Base-by-base conservation (phyloP, 371 early-diverging fungal species). In the Nosema muscidifuracis region DNA sequence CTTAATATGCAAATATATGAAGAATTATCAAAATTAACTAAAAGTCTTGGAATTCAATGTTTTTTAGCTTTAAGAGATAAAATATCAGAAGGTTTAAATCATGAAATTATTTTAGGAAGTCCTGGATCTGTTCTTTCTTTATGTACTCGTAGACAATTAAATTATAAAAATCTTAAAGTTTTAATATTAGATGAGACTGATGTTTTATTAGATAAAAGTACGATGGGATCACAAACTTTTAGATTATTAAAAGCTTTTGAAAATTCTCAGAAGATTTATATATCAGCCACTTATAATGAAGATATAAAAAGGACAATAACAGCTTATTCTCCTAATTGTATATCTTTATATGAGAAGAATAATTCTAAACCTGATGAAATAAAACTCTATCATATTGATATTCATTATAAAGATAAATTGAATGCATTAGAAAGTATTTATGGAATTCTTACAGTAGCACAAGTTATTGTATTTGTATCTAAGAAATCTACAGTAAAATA, bases 351-450 rank as follows among this genome's bases (percentile, higher is more conserved):
- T 61, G 87, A 89, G 73, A 85, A 87, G 31, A 89, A 91, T 65
- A 95, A 96, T 75, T 83, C 93, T 3, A 90, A 90, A 2, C 94
- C 96, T 18, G 91, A 91, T 26, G 89, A 87, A 0, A 96, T 97
- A 81, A 90, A 90, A 77, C 94, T 95, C 84, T 91, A 91, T 76
- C 95, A 93, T 83, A 89, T 96, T 86, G 92, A 94, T 80, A 90
- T 93, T 79, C 80, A 84, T 24, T 77, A 75, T 60, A 84, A 83
- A 70, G 86, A 87, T 55, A 85, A 87, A 78, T 57, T 88, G 42
- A 87, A 89, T 56, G 88, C 90, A 2, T 82, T 97, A 22, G 86
- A 86, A 44, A 87, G 85, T 47, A 84, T 97, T 9, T 97, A 94
- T 78, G 89, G 89, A 13, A 79, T 92, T 47, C 81, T 94, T 76